Percentiles rank a stretch among this genome's conserved stretches.
Evolutionary conservation across 2,329 filamentous ascomycete genomes (phyloP).

Genomic region (Dactylellina cionopaga): DNA sequence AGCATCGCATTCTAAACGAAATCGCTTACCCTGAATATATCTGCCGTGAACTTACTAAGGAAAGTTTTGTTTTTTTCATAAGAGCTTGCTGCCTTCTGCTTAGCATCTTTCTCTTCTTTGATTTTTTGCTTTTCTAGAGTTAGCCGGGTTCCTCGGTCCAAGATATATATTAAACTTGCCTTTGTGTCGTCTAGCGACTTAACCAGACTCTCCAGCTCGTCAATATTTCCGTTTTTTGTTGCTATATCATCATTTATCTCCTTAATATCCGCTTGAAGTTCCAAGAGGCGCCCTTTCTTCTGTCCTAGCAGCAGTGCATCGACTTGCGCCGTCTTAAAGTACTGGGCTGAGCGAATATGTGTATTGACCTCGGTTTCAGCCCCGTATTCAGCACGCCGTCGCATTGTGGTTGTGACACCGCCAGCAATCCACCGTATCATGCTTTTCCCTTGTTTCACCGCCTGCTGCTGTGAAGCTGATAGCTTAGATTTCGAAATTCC

Average conservation of each 20-base stretch:
- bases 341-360: constrained; percentile 69
- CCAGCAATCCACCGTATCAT: constrained; percentile 32
- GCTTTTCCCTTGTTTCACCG: constrained; percentile 17
- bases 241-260: constrained; percentile 58
- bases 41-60: constrained; percentile 9
- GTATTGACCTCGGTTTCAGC: constrained; percentile 75
- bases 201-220: constrained; percentile 67
- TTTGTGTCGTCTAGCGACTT: constrained; percentile 64
- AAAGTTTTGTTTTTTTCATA: constrained; percentile 25
- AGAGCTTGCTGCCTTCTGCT: constrained; percentile 7
- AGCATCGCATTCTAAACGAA: neutral
- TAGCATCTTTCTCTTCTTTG: constrained; percentile 58
- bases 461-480: constrained; percentile 16
- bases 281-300: constrained; percentile 65
- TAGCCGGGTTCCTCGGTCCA: neutral
- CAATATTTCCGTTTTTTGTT: constrained; percentile 64
- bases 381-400: constrained; percentile 75
- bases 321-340: constrained; percentile 81
- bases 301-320: constrained; percentile 68
- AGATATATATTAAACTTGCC: constrained; percentile 55
- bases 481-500: constrained; percentile 59
- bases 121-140: constrained; percentile 63
- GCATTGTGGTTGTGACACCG: constrained; percentile 8
- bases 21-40: neutral
- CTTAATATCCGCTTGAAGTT: constrained; percentile 61